Conservation (phyloP, 495 filamentous ascomycete species). For the Paragyromitra xinjiangensis region DNA sequence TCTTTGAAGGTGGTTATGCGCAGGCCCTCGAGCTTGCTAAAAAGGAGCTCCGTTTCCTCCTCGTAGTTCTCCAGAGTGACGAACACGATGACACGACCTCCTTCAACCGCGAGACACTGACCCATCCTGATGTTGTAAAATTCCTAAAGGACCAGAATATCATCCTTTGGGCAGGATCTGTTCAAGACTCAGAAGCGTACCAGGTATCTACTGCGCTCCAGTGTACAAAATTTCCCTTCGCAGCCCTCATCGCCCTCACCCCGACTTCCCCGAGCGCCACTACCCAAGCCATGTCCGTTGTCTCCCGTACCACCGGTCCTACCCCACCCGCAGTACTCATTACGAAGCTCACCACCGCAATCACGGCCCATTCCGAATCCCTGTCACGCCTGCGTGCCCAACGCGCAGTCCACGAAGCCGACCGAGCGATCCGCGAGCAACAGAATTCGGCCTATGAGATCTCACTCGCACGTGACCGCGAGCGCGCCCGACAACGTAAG, state of each 20-base stretch:
- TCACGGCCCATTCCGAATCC: conserved; percentile 73
- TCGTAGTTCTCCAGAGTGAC: conserved; percentile 84
- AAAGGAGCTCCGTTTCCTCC: conserved; percentile 84
- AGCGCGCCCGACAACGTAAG: conserved; percentile 74
- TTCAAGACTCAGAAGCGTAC: conserved; percentile 91
- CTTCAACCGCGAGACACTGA: conserved; percentile 84
- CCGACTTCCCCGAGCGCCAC: conserved; percentile 60
- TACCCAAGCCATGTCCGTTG: conserved; percentile 74
- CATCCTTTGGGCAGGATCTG: conserved; percentile 88
- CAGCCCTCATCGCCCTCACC: conserved; percentile 82
- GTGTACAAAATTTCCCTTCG: conserved; percentile 90
- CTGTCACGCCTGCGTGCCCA: conserved; percentile 73
- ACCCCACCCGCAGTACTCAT: conserved; percentile 73
- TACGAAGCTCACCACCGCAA: conserved; percentile 73
- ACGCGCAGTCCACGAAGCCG: conserved; percentile 77
- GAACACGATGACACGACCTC: conserved; percentile 90
- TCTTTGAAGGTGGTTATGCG: conserved; percentile 87
- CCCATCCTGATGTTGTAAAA: conserved; percentile 73
- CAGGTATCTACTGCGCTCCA: conserved; percentile 83
- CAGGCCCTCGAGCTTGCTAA: conserved; percentile 89
- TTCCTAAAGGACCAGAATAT: conserved; percentile 83
- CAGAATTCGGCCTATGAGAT: conserved; percentile 94
- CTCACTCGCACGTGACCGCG: conserved; percentile 84
- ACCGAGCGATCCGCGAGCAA: conserved; percentile 77
- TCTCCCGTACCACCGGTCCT: conserved; percentile 76